phyloP scores from a whole-genome alignment of 345 rosid species.

The Punica granatum region DNA sequence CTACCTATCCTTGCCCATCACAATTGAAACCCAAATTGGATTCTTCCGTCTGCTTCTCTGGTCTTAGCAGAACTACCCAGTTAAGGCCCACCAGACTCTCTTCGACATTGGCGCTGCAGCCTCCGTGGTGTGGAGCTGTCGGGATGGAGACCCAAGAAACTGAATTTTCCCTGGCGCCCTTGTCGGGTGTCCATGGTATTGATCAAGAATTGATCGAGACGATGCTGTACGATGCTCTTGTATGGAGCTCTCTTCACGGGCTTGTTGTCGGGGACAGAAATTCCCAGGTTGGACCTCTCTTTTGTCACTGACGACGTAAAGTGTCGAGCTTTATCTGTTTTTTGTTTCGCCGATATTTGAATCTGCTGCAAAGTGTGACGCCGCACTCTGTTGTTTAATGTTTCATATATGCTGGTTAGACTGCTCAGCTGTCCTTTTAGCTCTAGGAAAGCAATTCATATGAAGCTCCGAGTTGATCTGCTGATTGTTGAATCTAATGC shows the following conservation, averaged over 20 bases:
- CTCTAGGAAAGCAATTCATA: background rate
- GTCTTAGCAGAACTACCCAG: background rate
- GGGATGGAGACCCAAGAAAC: conserved; percentile 17
- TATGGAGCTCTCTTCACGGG: conserved; percentile 94
- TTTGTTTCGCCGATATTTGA: background rate
- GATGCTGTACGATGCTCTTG: conserved; percentile 85
- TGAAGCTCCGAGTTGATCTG: background rate
- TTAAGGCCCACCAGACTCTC: background rate
- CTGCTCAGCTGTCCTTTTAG: background rate
- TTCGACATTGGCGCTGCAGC: conserved; percentile 18
- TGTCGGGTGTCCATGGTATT: conserved; percentile 37
- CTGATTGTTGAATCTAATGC: background rate
- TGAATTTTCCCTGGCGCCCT: conserved; percentile 31
- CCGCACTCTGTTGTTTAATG: background rate
- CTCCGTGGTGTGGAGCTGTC: conserved; percentile 28
- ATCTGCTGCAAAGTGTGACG: background rate
- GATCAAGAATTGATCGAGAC: conserved; percentile 57
- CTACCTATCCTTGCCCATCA: conserved; percentile 12
- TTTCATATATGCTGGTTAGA: background rate
- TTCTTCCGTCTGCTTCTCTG: conserved; percentile 12
- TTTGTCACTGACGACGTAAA: background rate
- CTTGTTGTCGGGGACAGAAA: conserved; percentile 82
- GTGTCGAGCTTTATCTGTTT: background rate
- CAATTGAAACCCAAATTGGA: conserved; percentile 17
- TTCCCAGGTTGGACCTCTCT: conserved; percentile 35